Evolutionary conservation across 2,329 filamentous ascomycete genomes (phyloP), one percentile per base, ranked within the genome.

Genomic region (Verruconis gallopava): DNA sequence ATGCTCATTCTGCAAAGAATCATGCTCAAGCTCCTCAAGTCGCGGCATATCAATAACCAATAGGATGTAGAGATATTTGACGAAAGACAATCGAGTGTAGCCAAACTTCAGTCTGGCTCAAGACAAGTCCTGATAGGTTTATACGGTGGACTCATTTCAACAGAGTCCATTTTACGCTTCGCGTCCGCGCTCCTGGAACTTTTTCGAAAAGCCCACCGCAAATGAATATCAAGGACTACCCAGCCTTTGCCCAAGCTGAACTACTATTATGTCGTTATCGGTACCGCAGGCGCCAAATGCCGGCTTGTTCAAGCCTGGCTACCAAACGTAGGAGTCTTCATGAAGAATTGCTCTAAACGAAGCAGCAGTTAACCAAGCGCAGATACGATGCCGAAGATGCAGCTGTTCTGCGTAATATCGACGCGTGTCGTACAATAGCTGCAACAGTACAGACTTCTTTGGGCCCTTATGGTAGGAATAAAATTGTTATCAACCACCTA

Each of bases 321-420:
- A 98, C 69, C 88, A 88, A 65, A 93, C 83, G 88, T 95, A 75
- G 60, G 75, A n/a, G 66, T 40, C 42, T 38, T 40, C 19, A 5
- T 34, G 18, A 40, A 28, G 42, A 18, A 46, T 37, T 44, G 43
- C 42, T 40, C 53, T 44, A 49, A 41, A 38, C 14, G 44, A 21
- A 36, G 44, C 46, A 45, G 45, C 42, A 28, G 54, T 66, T 66
- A 51, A 58, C 49, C 49, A 49, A 51, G 47, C 46, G 51, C 58
- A 96, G 93, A 74, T 94, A 98, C 69, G 89, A 96, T 61, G 81
- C 89, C 47, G 93, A 98, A 78, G 91, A 98, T 83, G 91, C 91
- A 61, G 93, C 91, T 52, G 88, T 98, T 52, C 74, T 96, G 51
- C 86, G 91, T 59, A 98, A 98, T 66, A 96, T 98, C 67, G 93